Evolutionary conservation across 192 early-diverging fungal genomes (phyloP).

Genomic region (Entrophospora sp.): DNA sequence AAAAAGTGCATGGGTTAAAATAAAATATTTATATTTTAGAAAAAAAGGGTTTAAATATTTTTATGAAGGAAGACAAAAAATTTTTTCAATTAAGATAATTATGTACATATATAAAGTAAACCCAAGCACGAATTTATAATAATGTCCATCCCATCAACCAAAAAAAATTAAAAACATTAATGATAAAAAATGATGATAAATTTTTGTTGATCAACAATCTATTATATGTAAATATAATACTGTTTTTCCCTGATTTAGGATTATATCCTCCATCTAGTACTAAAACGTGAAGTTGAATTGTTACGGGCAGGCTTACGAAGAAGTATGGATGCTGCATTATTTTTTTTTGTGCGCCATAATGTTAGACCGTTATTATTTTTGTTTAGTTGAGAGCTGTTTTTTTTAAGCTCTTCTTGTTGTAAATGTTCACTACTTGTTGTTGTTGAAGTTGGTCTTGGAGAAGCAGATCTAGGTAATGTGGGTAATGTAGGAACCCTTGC

Average conservation of each 20-base stretch:
- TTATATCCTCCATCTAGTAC: background rate
- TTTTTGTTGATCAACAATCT: background rate
- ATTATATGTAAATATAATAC: background rate
- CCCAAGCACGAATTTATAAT: no score
- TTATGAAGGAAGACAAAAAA: no score
- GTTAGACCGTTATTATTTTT: background rate
- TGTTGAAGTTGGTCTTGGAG: background rate
- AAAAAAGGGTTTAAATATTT: no score
- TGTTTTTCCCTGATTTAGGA: background rate
- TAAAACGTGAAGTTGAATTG: background rate
- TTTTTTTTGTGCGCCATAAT: slow-evolving; percentile 2
- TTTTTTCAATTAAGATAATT: no score
- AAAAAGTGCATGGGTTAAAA: no score
- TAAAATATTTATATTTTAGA: no score
- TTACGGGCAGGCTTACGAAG: background rate
- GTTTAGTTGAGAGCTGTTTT: background rate
- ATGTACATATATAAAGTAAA: no score
- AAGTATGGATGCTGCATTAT: background rate
- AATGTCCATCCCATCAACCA: background rate
- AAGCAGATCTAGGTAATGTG: background rate
- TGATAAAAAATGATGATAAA: background rate
- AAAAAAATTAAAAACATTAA: no score
- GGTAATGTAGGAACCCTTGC: background rate
- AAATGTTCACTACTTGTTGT: no score
- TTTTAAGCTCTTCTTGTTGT: background rate